A percentile compares a stretch with the other conserved stretches of the same genome.
Conservation (phyloP, 1,139 yeast species). For the Saccharomyces hybrid region DNA sequence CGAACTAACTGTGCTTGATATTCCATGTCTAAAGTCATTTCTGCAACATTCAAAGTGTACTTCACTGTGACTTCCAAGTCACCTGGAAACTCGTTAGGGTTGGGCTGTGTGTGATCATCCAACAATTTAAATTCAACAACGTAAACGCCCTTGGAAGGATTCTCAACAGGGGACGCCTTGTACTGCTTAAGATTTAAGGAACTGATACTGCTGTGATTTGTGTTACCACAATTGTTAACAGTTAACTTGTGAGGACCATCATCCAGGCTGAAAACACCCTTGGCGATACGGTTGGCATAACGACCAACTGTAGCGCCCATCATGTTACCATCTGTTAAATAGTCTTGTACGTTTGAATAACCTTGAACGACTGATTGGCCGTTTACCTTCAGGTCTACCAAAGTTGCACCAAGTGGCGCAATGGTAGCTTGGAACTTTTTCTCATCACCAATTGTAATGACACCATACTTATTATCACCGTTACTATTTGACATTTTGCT, state of each 20-base stretch:
- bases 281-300: slow-evolving; percentile 50
- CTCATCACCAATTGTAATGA: slow-evolving; percentile 15
- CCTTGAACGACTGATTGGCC: slow-evolving; percentile 32
- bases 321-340: slow-evolving; percentile 39
- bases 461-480: slow-evolving; percentile 33
- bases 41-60: slow-evolving; percentile 3
- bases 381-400: slow-evolving; percentile 37
- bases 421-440: neutral
- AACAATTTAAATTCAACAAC: slow-evolving; percentile 35
- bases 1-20: slow-evolving; percentile 40
- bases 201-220: slow-evolving; percentile 45
- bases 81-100: neutral
- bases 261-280: slow-evolving; percentile 38
- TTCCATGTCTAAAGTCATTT: slow-evolving; percentile 37
- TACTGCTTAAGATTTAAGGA: slow-evolving; percentile 46
- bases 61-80: neutral
- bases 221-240: slow-evolving; percentile 34
- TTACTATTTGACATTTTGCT: neutral
- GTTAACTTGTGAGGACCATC: slow-evolving; percentile 38
- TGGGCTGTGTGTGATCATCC: slow-evolving; percentile 29
- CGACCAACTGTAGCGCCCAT: slow-evolving; percentile 60
- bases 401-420: slow-evolving; percentile 30
- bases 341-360: slow-evolving; percentile 35
- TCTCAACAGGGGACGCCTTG: slow-evolving; percentile 41
- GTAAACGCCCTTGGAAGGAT: slow-evolving; percentile 25